phyloP scores from a whole-genome alignment of 352 stramenopile genomes.

The Phytopythium sindhum region DNA sequence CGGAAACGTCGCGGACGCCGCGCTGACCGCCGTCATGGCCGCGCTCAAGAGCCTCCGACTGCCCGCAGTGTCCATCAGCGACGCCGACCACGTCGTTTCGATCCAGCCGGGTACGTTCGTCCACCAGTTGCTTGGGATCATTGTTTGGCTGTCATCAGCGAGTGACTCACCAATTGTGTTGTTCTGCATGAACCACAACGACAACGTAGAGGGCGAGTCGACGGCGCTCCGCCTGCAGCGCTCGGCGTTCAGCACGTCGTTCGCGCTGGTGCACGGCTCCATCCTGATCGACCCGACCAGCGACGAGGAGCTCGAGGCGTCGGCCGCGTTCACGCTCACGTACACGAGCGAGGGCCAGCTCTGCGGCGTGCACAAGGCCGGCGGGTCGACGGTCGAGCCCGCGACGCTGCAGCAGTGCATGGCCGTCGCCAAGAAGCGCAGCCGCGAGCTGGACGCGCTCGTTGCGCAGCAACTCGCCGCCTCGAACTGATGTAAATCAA shows the following conservation, averaged over 20 bases:
- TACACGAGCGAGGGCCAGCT: conserved; percentile 66
- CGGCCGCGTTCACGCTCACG: conserved; percentile 53
- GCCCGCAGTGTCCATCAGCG: conserved; percentile 58
- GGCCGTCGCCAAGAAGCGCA: conserved; percentile 46
- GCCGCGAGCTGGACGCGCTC: conserved; percentile 30
- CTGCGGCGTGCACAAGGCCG: conserved; percentile 69
- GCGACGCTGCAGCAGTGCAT: conserved; percentile 63
- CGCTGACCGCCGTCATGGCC: conserved; percentile 67
- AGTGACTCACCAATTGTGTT: neutral
- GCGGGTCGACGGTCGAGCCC: conserved; percentile 41
- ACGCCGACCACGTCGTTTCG: conserved; percentile 67
- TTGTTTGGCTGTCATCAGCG: no score
- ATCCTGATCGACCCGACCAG: conserved; percentile 72
- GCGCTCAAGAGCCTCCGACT: conserved; percentile 62
- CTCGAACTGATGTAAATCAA: neutral
- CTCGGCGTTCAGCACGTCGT: conserved; percentile 59
- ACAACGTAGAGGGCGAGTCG: conserved; percentile 39
- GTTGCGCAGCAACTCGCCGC: conserved; percentile 18
- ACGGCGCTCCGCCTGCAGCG: conserved; percentile 54
- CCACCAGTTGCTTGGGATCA: neutral
- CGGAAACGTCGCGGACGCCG: conserved; percentile 73
- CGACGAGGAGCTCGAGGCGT: conserved; percentile 65
- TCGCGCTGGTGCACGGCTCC: conserved; percentile 50
- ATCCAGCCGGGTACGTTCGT: conserved; percentile 44
- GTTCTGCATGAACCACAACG: neutral